Evolutionary conservation across 176 grass and related monocot species (phyloP), one percentile per base, ranked within the genome.

Genomic region (Tuctoria greenei): DNA sequence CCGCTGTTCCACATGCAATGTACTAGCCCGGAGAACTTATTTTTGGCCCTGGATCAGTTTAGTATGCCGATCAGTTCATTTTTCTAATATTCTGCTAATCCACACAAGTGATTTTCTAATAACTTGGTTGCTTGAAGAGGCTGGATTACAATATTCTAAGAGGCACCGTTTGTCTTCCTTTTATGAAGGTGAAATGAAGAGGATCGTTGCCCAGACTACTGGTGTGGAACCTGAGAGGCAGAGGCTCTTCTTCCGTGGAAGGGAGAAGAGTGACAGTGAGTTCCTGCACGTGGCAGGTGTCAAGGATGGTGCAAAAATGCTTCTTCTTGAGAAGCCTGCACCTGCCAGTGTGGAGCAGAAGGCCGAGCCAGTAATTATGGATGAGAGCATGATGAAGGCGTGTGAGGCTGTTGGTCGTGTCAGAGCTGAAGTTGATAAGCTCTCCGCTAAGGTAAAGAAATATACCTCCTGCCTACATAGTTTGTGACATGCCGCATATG

Each of bases 181-280:
- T 4, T 50, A 46, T 61, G 82, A 90, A 99, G 95, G 91, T 76
- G 92, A 99, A 58, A 36, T 99, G 73, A 99, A 99, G 87, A 92
- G 69, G 37, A 49, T 86, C 46, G 67, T 99, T 64, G 46, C 71
- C 26, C 86, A 82, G 71, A 16, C 81, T 67, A 87, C 89, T 72
- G 91, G 87, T 12, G 65, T 99, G 73, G 89, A 88, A 35, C 73
- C 87, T 55, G 72, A 89, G 52, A 82, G 86, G 62, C 95, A 95
- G 87, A 95, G 91, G 61, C 74, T 99, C 56, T 60, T 95, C 47
- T 95, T 95, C 67, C 77, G 88, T 61, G 92, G 95, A 39, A 99
- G 84, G 72, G 91, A 95, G 92, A 99, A 92, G 82, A 79, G 67
- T 56, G 83, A 92, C 71, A 55, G 76, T 13, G 95, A 95, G 61